Conservation (phyloP, 768 basidiomycete species). For the Amanita phalloides region DNA sequence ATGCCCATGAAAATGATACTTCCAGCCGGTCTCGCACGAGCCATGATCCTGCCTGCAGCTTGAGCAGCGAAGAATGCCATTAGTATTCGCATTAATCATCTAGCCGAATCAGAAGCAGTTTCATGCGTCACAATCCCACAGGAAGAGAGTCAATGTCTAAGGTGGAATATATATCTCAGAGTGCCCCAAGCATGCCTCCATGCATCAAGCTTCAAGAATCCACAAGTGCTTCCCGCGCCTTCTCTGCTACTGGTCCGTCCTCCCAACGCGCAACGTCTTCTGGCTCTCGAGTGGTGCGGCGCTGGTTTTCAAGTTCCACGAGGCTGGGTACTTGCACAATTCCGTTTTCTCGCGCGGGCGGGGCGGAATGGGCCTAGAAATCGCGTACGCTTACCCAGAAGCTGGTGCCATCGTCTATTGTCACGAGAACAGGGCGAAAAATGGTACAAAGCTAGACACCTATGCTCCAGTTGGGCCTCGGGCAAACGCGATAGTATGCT, state of each 20-base stretch:
- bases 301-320: slow-evolving; percentile 16
- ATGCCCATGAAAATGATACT: slow-evolving; percentile 52
- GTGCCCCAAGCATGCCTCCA: not conserved
- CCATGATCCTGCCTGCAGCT: slow-evolving; percentile 51
- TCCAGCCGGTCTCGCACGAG: slow-evolving; percentile 31
- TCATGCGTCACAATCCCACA: not conserved
- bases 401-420: slow-evolving; percentile 33
- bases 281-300: slow-evolving; percentile 24
- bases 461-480: no score
- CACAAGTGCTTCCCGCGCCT: not conserved
- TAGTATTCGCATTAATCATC: slow-evolving; percentile 54
- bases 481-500: no score
- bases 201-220: not conserved
- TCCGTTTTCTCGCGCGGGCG: slow-evolving; percentile 41
- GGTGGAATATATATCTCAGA: no score
- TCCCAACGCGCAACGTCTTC: slow-evolving; percentile 14
- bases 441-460: slow-evolving; percentile 24
- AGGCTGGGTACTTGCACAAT: no score
- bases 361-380: slow-evolving; percentile 47
- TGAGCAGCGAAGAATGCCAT: slow-evolving; percentile 51
- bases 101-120: slow-evolving; percentile 12
- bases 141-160: not conserved
- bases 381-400: slow-evolving; percentile 16
- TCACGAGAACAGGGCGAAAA: slow-evolving; percentile 34
- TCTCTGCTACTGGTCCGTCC: not conserved